A percentile compares a stretch with the other conserved stretches of the same genome.
These are phyloP conservation scores for Hymenoscyphus scutula DNA, from an alignment of 2,329 filamentous ascomycete genomes.

Conservation along the genomic window DNA sequence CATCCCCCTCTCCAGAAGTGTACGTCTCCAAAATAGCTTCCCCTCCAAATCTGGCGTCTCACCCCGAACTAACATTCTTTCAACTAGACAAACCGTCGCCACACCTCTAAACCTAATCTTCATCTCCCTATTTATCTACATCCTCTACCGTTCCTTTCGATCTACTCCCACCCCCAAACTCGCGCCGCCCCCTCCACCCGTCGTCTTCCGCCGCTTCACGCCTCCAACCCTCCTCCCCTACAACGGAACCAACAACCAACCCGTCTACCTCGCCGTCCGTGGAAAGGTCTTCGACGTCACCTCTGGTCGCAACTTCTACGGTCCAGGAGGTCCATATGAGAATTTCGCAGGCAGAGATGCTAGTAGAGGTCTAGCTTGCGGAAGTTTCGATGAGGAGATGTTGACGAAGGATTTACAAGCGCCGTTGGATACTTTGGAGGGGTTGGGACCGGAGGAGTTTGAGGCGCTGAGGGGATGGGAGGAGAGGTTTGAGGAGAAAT, in stretches of 20 bases:
- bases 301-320: conserved; percentile 88
- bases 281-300: conserved; percentile 90
- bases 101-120: conserved; percentile 65
- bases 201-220: conserved; percentile 68
- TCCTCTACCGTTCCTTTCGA: conserved; percentile 54
- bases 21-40: conserved; percentile 16
- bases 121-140: conserved; percentile 54
- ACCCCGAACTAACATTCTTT: conserved; percentile 1
- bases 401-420: conserved; percentile 86
- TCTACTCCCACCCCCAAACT: conserved; percentile 47
- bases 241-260: conserved; percentile 70
- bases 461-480: conserved; percentile 90
- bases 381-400: conserved; percentile 95
- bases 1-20: conserved; percentile 33
- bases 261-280: conserved; percentile 88
- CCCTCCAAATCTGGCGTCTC: conserved; percentile 10
- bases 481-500: conserved; percentile 90
- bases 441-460: conserved; percentile 70
- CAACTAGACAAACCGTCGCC: conserved; percentile 39
- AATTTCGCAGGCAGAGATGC: conserved; percentile 97
- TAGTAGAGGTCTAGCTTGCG: conserved; percentile 79
- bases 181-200: conserved; percentile 53
- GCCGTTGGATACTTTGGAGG: conserved; percentile 73
- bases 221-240: conserved; percentile 79
- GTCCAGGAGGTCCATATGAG: conserved; percentile 88